Base-by-base conservation (phyloP, 192 early-diverging fungal species). In the Diversispora epigaea region DNA sequence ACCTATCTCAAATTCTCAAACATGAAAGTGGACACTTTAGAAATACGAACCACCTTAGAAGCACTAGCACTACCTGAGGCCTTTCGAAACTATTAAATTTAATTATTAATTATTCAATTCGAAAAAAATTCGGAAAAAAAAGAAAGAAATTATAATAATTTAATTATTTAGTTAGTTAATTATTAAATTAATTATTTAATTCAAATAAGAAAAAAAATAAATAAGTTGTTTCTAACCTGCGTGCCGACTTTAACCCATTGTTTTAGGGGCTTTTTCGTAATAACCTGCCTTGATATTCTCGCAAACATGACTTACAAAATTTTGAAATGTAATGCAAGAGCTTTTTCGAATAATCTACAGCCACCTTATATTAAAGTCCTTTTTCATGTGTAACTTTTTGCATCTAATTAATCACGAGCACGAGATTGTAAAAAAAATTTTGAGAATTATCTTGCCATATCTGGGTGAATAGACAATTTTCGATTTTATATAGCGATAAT, bases 271-370 rank as follows among this genome's bases (percentile, higher is more conserved):
- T 77, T 81, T 45, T 78, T 81, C 47, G 77, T 32, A 32, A 32
- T 68, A 50, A 80, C 56, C 45, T 78, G 78, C 56, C 74, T 40
- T 47, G 83, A 75, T 61, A 84, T 40, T 50, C 83, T 62, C 50
- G 80, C 60, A 68, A 84, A 84, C 83, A 84, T 82, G 64, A 56
- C 39, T 65, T 64, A 25, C 15, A 8, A n/a, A n/a, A 43, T 40
- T 15, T 63, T 63, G 41, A 32, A 25, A 12, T 32, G 12, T 32
- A 60, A 8, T 32, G 40, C 25, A 43, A 43, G 40, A 39, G 15
- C 15, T 25, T 25, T 39, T 8, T 25, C 39, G 12, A 43, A 40
- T 10, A 15, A 41, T 17, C 3, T 10, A 41, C 3, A 40, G 2
- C 22, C 14, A 40, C 25, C 5, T 12, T 11, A 15, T 15, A n/a